Evolutionary conservation across 306 rosid genomes (phyloP).

Genomic region (Sicyos baderoa): DNA sequence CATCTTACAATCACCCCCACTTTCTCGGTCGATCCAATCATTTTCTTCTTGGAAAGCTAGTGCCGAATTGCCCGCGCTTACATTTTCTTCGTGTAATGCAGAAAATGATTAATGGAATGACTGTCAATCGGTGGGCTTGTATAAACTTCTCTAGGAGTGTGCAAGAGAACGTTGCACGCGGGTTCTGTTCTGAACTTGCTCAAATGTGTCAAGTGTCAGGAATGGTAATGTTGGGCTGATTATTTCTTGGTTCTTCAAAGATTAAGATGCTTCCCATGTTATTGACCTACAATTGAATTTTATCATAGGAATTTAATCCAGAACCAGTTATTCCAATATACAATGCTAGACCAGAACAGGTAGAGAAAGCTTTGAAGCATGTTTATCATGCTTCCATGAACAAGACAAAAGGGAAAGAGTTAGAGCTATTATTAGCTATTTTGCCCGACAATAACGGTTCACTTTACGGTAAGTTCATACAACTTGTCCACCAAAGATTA

Average conservation of each 20-base stretch:
- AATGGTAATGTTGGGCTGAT: constrained; percentile 51
- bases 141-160: constrained; percentile 83
- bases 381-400: constrained; percentile 65
- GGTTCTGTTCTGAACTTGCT: constrained; percentile 75
- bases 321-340: constrained; percentile 83
- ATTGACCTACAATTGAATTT: background rate
- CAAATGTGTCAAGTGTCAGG: constrained; percentile 99
- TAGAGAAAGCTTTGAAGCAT: constrained; percentile 82
- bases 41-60: background rate
- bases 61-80: background rate
- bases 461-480: constrained; percentile 50
- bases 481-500: background rate
- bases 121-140: constrained; percentile 93
- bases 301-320: constrained; percentile 54
- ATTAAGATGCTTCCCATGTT: background rate
- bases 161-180: constrained; percentile 80
- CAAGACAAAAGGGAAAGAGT: constrained; percentile 80
- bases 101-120: constrained; percentile 99
- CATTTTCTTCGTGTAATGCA: constrained; percentile 26
- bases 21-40: background rate
- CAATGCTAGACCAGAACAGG: constrained; percentile 84
- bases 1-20: background rate
- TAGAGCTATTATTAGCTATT: constrained; percentile 73
- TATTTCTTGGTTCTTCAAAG: background rate
- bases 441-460: constrained; percentile 91